Conservation (phyloP, 345 rosid genomes). For the Psidium guajava region DNA sequence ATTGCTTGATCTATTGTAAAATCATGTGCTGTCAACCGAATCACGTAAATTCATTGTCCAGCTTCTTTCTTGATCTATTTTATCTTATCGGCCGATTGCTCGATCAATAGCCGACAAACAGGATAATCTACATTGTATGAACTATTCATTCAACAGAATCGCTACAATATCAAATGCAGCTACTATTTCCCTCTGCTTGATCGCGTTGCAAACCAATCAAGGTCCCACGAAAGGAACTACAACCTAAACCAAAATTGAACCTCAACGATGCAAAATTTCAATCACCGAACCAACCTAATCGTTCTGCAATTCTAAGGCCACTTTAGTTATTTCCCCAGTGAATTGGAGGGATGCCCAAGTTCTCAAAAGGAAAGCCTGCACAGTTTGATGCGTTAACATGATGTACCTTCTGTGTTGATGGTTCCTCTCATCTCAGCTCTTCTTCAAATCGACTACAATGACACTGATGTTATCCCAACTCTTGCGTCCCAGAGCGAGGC, state of each 20-base stretch:
- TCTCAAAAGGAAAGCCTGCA: neutral
- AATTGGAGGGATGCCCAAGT: neutral
- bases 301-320: neutral
- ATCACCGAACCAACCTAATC: neutral
- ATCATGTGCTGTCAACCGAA: neutral
- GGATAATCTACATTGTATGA: neutral
- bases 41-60: neutral
- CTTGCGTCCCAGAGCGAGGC: slow-evolving; percentile 60
- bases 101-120: no score
- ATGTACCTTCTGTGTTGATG: neutral
- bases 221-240: neutral
- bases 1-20: neutral
- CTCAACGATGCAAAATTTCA: neutral
- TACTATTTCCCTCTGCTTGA: neutral
- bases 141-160: neutral
- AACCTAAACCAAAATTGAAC: neutral
- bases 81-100: no score
- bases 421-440: slow-evolving; percentile 1
- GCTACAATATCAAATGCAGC: neutral
- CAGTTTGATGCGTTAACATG: neutral
- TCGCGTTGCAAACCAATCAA: neutral
- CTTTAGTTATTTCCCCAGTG: neutral
- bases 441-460: slow-evolving; percentile 56
- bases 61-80: neutral
- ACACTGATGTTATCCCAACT: slow-evolving; percentile 74